Evolutionary conservation across 164 flowering plant genomes (phyloP).

Genomic region (Malania oleifera): DNA sequence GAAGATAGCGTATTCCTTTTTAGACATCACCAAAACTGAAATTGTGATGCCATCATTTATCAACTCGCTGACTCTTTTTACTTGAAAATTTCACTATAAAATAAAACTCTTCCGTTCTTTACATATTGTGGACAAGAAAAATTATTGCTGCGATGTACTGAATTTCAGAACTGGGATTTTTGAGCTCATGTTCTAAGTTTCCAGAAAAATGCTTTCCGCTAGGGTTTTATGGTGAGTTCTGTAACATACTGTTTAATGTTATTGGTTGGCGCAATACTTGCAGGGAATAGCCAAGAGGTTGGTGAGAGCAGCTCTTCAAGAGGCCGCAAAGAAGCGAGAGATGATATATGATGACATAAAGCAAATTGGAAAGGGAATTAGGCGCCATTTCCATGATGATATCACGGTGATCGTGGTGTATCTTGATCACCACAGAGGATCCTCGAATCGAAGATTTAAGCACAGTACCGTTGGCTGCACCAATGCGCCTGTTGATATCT

Average conservation of each 20-base stretch:
- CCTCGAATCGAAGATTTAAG: conserved; percentile 13
- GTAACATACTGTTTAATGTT: not conserved
- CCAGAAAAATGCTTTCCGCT: too few relatives aligned
- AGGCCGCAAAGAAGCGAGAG: conserved; percentile 60
- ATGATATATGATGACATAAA: conserved; percentile 48
- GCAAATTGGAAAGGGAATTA: conserved; percentile 48
- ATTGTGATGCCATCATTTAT: too few relatives aligned
- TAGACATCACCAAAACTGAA: too few relatives aligned
- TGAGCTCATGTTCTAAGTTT: too few relatives aligned
- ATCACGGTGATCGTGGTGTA: conserved; percentile 60
- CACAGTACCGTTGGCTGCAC: conserved; percentile 22
- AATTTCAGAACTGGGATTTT: too few relatives aligned
- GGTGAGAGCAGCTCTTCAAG: conserved; percentile 52
- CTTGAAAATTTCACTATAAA: too few relatives aligned
- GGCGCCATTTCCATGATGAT: conserved; percentile 63
- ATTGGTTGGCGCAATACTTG: conserved; percentile 4
- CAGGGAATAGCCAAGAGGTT: conserved; percentile 73
- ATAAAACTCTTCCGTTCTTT: too few relatives aligned
- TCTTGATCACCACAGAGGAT: conserved; percentile 41
- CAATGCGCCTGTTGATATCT: conserved; percentile 48
- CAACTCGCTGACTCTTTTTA: too few relatives aligned
- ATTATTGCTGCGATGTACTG: too few relatives aligned
- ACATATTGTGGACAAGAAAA: too few relatives aligned
- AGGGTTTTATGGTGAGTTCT: not conserved
- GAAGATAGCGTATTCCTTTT: too few relatives aligned